phyloP scores from a whole-genome alignment of 495 filamentous ascomycete genomes.

The Rostrohypoxylon terebratum region DNA sequence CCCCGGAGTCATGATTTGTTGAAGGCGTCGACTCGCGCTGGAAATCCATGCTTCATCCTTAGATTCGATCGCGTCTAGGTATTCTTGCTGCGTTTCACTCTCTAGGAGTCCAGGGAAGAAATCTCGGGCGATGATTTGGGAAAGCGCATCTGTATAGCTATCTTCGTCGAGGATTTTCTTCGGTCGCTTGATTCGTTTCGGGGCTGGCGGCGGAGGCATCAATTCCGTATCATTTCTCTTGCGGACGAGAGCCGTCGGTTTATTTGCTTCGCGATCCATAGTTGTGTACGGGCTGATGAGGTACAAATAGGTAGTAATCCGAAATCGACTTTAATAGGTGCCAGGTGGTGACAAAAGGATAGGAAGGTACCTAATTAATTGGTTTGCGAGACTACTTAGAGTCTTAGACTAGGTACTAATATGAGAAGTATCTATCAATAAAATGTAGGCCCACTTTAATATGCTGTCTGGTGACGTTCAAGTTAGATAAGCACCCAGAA shows the following conservation, averaged over 20 bases:
- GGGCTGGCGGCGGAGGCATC: slow-evolving; percentile 90
- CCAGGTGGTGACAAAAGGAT: too few species aligned
- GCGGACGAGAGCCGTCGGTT: slow-evolving; percentile 67
- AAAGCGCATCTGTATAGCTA: slow-evolving; percentile 87
- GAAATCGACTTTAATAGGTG: too few species aligned
- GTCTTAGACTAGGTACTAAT: too few species aligned
- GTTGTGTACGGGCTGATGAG: background rate
- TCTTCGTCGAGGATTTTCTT: slow-evolving; percentile 93
- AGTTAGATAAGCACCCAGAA: too few species aligned
- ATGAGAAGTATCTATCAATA: slow-evolving; percentile 7
- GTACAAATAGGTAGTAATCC: background rate
- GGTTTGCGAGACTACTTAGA: too few species aligned
- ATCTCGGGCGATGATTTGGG: slow-evolving; percentile 95
- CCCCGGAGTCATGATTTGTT: slow-evolving; percentile 84
- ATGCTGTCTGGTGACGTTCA: background rate
- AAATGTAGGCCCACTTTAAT: background rate
- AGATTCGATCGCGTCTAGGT: slow-evolving; percentile 88
- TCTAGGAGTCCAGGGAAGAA: slow-evolving; percentile 95
- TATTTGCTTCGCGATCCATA: slow-evolving; percentile 49
- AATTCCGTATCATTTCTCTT: slow-evolving; percentile 75
- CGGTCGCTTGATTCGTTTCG: slow-evolving; percentile 93
- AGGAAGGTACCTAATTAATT: too few species aligned
- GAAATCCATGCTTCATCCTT: slow-evolving; percentile 86
- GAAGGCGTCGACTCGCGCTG: slow-evolving; percentile 77
- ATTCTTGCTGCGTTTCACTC: slow-evolving; percentile 87